These are phyloP conservation scores for Sechiopsis laciniata DNA, from an alignment of 306 rosid species.

Conservation along the genomic window DNA sequence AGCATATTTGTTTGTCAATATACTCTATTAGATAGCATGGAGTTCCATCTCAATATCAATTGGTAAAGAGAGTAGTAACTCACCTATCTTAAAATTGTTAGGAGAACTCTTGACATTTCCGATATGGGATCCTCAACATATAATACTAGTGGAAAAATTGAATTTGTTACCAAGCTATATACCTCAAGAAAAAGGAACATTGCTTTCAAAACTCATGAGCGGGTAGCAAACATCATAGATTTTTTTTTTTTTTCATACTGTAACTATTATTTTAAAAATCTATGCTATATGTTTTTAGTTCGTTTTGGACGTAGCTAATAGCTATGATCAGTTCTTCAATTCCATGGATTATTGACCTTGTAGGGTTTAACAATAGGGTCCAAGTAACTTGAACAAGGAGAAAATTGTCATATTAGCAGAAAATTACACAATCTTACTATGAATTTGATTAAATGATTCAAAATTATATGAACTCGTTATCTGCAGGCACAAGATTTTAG, in stretches of 20 bases:
- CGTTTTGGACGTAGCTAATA: background rate
- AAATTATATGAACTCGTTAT: slow-evolving; percentile 15
- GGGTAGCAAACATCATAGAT: background rate
- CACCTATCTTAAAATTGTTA: too few species aligned
- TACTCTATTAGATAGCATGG: too few species aligned
- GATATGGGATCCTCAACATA: too few species aligned
- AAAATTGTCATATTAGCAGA: background rate
- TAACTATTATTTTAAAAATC: background rate
- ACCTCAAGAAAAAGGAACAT: background rate
- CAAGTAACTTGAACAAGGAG: too few species aligned
- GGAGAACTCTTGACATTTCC: too few species aligned
- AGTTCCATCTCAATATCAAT: too few species aligned
- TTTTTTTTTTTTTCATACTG: background rate
- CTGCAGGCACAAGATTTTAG: slow-evolving; percentile 84
- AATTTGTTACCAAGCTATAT: background rate
- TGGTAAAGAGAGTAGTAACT: too few species aligned
- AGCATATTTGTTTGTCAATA: background rate
- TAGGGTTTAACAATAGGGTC: background rate
- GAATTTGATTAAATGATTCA: background rate
- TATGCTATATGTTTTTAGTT: background rate
- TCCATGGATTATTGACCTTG: background rate
- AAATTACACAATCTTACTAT: background rate
- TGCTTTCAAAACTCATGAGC: background rate
- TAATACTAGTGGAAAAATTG: background rate
- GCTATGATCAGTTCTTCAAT: background rate